Base-by-base conservation (phyloP, 495 filamentous ascomycete genomes). In the Penicillium desertorum region DNA sequence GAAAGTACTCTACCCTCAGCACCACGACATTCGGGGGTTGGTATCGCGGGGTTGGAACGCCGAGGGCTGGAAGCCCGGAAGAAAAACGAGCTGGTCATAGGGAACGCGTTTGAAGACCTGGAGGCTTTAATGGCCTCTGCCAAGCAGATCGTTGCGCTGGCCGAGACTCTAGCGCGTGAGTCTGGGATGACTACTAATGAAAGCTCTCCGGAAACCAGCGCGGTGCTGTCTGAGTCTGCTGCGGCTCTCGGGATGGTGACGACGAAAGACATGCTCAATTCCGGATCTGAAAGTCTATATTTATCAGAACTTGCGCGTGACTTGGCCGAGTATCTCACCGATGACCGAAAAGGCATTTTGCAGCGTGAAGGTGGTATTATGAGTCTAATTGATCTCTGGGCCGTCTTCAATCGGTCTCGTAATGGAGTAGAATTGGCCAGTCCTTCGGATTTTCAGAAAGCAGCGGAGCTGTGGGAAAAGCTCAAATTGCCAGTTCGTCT, bases 91-190 rank as follows among this genome's bases (percentile, higher is more conserved):
- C 66, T 91, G 7, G 88, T 97, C 27, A 96, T 98, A 50, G 92
- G 93, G 39, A 90, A 84, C 64, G 92, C 95, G 2, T 98, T 98
- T 65, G 94, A 98, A 65, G 94, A 99, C 69, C 81, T 99, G 14
- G 92, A 96, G 66, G 92, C 95, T 2, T 81, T 99, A 43, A 98
- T 96, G 92, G 89, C 91, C 4, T 96, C 91, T 10, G 94, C 95
- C 8, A 97, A 97, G 67, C 89, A 98, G 63, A 88, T 99, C 45
- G 86, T 98, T 22, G 91, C 91, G 5, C 85, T 98, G 29, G 94
- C 94, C 4, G 94, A 98, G 71, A 87, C 81, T 10, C 91, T 99
- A 57, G 85, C 90, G 9, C 80, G 83, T 14, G 86, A 90, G 61
- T 82, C 82, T 9, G 84, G 85, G 16, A 76, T 79, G 66, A 70